These are phyloP conservation scores for Naganishia vaughanmartiniae DNA, from an alignment of 768 basidiomycete species.

Conservation along the genomic window DNA sequence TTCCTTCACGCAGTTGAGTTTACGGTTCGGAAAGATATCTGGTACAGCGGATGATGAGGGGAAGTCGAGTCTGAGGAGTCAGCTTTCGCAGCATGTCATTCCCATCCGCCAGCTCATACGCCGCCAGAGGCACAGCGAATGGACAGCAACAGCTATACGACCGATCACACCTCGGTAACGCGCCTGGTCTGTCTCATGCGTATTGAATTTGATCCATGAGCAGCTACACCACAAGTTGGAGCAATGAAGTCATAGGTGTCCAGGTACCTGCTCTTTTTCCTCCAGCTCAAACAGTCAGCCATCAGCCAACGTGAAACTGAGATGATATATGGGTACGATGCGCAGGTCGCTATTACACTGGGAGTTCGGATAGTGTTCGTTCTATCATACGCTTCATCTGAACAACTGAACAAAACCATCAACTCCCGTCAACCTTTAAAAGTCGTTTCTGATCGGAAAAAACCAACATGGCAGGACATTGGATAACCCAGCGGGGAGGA, in stretches of 20 bases:
- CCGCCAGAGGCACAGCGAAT: too few species aligned
- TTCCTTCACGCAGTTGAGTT: too few species aligned
- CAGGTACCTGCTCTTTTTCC: not conserved
- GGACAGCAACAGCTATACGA: too few species aligned
- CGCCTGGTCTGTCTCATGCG: not conserved
- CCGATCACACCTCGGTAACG: too few species aligned
- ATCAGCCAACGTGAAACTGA: not conserved
- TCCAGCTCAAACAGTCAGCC: not conserved
- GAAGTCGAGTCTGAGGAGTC: too few species aligned
- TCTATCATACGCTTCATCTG: not conserved
- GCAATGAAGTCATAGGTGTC: constrained; percentile 16
- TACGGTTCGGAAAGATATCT: too few species aligned
- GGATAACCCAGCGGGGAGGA: not conserved
- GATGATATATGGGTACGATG: not conserved
- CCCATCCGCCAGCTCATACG: too few species aligned
- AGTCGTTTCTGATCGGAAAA: not conserved
- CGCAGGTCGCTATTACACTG: not conserved
- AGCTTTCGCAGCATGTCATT: too few species aligned
- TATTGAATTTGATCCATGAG: not conserved
- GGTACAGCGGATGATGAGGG: too few species aligned
- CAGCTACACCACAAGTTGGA: not conserved
- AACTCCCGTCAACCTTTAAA: not conserved
- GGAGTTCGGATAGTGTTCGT: not conserved
- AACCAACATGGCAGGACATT: constrained; percentile 12
- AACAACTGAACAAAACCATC: not conserved